Conservation (phyloP, 805 yeast species). For the Saccharomyces cerevisiae region DNA sequence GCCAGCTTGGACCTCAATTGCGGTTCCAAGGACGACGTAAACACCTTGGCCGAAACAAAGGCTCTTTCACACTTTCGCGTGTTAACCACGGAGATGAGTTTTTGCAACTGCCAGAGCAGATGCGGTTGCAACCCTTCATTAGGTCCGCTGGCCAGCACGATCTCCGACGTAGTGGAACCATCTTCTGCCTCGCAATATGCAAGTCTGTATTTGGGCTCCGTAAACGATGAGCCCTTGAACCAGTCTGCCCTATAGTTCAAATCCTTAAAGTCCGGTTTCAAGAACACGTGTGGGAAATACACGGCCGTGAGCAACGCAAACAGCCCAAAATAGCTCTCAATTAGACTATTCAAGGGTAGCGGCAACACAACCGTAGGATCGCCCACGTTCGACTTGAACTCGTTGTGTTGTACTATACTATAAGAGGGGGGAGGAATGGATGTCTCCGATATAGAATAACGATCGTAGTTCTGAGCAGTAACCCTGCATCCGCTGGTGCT, state of each 20-base stretch:
- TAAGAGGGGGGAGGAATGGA: conserved; percentile 4
- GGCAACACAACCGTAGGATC: conserved; percentile 25
- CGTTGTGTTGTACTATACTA: conserved; percentile 1
- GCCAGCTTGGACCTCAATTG: conserved; percentile 12
- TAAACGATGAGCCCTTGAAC: conserved; percentile 16
- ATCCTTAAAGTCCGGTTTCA: conserved; percentile 21
- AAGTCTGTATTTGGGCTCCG: conserved; percentile 8
- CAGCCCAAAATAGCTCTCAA: conserved; percentile 26
- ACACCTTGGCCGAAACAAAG: conserved; percentile 16
- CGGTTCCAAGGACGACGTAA: conserved; percentile 17
- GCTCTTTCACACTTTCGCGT: conserved; percentile 17
- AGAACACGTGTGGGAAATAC: conserved; percentile 20
- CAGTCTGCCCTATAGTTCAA: conserved; percentile 18
- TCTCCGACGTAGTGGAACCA: neutral
- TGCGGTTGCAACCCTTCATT: conserved; percentile 16
- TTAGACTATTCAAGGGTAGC: conserved; percentile 16
- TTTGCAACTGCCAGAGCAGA: conserved; percentile 25
- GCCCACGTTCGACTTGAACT: conserved; percentile 4
- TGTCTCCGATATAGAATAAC: neutral
- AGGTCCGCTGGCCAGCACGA: neutral
- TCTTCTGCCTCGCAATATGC: conserved; percentile 3
- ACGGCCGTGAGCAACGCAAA: conserved; percentile 19
- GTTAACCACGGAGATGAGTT: conserved; percentile 18
- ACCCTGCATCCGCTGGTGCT: neutral
- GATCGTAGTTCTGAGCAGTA: neutral